Conservation (phyloP, 345 rosid species). For the Arabis alpina region DNA sequence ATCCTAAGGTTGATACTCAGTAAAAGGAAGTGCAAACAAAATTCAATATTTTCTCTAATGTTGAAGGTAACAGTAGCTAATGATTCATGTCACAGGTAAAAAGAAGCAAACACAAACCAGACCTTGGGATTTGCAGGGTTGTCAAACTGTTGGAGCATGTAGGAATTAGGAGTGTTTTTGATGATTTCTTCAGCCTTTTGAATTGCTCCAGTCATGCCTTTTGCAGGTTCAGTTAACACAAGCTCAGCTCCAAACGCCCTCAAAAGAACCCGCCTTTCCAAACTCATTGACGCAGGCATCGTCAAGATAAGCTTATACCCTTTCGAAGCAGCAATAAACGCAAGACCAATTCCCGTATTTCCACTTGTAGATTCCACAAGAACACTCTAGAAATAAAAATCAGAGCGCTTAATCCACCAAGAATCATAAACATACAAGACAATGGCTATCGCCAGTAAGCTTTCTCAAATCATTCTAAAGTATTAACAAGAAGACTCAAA, state of each 20-base stretch:
- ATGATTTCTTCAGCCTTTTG: constrained; percentile 80
- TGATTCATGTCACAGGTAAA: not conserved
- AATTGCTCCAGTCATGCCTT: constrained; percentile 77
- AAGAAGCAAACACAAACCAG: constrained; percentile 44
- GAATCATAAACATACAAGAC: not conserved
- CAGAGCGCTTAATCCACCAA: not conserved
- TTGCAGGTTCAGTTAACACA: constrained; percentile 78
- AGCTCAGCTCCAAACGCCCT: constrained; percentile 95
- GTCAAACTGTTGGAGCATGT: constrained; percentile 86
- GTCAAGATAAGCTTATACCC: constrained; percentile 76
- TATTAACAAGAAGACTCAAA: not conserved
- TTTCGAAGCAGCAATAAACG: constrained; percentile 83
- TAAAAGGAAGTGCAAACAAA: constrained; percentile 11
- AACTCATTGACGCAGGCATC: constrained; percentile 87
- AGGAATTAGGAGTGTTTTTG: constrained; percentile 65
- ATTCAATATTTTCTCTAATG: not conserved
- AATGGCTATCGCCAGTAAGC: not conserved
- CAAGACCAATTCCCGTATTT: constrained; percentile 94
- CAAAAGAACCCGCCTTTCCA: constrained; percentile 84
- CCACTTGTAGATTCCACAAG: constrained; percentile 95
- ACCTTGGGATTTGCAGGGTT: constrained; percentile 94
- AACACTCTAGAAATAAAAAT: constrained; percentile 52
- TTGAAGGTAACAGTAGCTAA: constrained; percentile 4
- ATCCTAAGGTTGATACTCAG: not conserved
- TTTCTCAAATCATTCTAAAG: not conserved